Evolutionary conservation across 2,329 filamentous ascomycete species (phyloP).

Genomic region (Malbranchea zuffiana): DNA sequence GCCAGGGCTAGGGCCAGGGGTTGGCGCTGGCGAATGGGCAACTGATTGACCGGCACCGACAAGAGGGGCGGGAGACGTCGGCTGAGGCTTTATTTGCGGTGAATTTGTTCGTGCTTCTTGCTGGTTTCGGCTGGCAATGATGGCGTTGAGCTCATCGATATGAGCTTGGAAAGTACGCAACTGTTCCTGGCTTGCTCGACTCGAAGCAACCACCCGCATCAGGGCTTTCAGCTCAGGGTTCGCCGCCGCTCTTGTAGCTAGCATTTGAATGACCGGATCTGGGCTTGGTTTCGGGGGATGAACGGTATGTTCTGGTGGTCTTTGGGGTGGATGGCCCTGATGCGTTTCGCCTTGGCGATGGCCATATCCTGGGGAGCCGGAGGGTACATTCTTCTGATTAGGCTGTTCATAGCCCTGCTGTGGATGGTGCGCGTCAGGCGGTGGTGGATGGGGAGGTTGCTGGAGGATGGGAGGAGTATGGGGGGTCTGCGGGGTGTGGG

Average conservation of each 20-base stretch:
- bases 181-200: constrained; percentile 39
- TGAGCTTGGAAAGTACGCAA: constrained; percentile 41
- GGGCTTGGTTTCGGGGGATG: constrained; percentile 34
- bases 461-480: neutral
- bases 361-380: constrained; percentile 6
- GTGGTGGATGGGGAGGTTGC: neutral
- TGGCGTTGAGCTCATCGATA: constrained; percentile 42
- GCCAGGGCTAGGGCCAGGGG: constrained; percentile 1
- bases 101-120: constrained; percentile 24
- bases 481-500: constrained; percentile 14
- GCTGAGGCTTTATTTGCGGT: constrained; percentile 13
- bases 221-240: constrained; percentile 40
- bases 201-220: constrained; percentile 42
- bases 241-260: constrained; percentile 40
- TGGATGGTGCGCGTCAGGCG: neutral
- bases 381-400: neutral
- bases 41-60: constrained; percentile 6
- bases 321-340: constrained; percentile 14
- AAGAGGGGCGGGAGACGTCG: constrained; percentile 2
- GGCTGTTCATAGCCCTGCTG: neutral
- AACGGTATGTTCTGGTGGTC: constrained; percentile 16
- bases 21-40: constrained; percentile 9
- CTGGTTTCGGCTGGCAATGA: constrained; percentile 36
- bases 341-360: constrained; percentile 5
- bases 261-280: constrained; percentile 43